These are phyloP conservation scores for Typha latifolia DNA, from an alignment of 176 grass and related monocot species.

Conservation along the genomic window DNA sequence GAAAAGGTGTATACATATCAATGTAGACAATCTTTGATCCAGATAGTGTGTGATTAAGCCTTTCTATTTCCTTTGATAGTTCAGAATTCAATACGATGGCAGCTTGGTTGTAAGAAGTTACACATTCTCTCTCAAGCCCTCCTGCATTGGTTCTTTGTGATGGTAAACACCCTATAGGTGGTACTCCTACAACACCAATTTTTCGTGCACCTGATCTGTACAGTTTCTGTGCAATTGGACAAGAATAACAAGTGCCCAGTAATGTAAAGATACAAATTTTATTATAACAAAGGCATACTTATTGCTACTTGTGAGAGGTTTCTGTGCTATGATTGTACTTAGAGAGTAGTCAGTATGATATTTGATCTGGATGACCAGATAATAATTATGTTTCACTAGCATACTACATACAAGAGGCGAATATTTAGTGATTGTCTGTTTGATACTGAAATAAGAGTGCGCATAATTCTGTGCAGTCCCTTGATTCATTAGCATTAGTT, in stretches of 20 bases:
- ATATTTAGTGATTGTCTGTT: too few species aligned
- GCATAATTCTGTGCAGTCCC: too few species aligned
- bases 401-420: too few species aligned
- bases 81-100: constrained; percentile 44
- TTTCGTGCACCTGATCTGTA: constrained; percentile 39
- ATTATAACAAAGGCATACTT: constrained; percentile 11
- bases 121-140: constrained; percentile 54
- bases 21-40: constrained; percentile 44
- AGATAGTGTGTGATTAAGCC: constrained; percentile 47
- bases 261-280: not conserved
- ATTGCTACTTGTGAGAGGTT: not conserved
- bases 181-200: constrained; percentile 32
- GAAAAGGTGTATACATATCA: constrained; percentile 54
- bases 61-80: constrained; percentile 48
- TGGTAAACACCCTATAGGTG: constrained; percentile 76
- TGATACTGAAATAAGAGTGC: too few species aligned
- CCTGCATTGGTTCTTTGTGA: constrained; percentile 76
- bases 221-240: constrained; percentile 26
- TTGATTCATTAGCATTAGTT: too few species aligned
- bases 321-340: not conserved
- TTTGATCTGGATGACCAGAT: too few species aligned
- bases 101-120: constrained; percentile 63
- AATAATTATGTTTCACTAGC: too few species aligned
- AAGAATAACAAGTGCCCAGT: not conserved
- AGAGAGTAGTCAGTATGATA: too few species aligned